A percentile compares a stretch with the other conserved stretches of the same genome.
phyloP scores from a whole-genome alignment of 768 basidiomycete genomes.

The Lyophyllum semitale region DNA sequence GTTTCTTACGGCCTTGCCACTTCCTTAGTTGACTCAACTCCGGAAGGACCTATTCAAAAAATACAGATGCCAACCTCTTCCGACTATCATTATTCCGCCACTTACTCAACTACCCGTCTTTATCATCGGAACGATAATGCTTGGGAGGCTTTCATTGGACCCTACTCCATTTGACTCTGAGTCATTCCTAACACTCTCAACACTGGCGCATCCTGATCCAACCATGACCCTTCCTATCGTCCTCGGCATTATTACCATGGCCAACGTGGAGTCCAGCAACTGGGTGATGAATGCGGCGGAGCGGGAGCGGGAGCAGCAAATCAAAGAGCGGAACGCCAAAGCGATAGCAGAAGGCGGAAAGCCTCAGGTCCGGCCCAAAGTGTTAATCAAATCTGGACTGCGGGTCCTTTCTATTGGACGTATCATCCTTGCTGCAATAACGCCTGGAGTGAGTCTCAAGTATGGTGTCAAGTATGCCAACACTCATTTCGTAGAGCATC shows the following conservation, averaged over 20 bases:
- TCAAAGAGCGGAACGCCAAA: slow-evolving; percentile 50
- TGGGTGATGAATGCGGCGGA: slow-evolving; percentile 71
- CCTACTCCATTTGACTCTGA: slow-evolving; percentile 77
- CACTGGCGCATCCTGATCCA: slow-evolving; percentile 70
- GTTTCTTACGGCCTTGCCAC: not conserved
- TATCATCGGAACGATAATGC: slow-evolving; percentile 59
- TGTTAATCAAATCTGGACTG: slow-evolving; percentile 54
- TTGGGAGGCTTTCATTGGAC: slow-evolving; percentile 54
- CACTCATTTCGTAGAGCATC: slow-evolving; percentile 50
- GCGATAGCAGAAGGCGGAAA: slow-evolving; percentile 47
- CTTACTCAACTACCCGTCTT: slow-evolving; percentile 75
- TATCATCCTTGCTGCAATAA: slow-evolving; percentile 66
- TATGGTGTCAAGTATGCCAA: not conserved
- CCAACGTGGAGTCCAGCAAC: slow-evolving; percentile 75
- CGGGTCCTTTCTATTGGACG: slow-evolving; percentile 62
- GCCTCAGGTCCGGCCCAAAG: slow-evolving; percentile 42
- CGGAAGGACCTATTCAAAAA: slow-evolving; percentile 61
- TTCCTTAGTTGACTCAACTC: slow-evolving; percentile 48
- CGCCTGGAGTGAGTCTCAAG: slow-evolving; percentile 64
- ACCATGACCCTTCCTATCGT: slow-evolving; percentile 70
- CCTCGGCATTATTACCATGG: slow-evolving; percentile 73
- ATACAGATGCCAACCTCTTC: slow-evolving; percentile 56
- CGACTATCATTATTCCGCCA: slow-evolving; percentile 61
- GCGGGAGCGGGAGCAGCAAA: slow-evolving; percentile 47
- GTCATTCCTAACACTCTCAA: slow-evolving; percentile 72